These are phyloP conservation scores for Paraphaeosphaeria sporulosa DNA, from an alignment of 2,329 filamentous ascomycete species.

Conservation along the genomic window DNA sequence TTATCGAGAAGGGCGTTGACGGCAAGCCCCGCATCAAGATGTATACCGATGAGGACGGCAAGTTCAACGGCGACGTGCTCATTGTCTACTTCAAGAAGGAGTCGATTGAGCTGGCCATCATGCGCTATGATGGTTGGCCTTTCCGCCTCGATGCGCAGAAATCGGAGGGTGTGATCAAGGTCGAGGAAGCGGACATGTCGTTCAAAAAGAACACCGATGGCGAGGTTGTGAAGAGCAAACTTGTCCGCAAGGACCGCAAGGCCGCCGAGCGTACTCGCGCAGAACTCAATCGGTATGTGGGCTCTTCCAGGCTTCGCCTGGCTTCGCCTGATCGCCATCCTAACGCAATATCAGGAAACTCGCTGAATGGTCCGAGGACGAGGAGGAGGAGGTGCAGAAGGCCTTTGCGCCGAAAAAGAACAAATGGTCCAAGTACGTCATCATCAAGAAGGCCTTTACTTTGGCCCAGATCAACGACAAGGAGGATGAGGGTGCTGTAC, in stretches of 20 bases:
- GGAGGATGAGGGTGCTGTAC: conserved; percentile 80
- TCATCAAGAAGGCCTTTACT: conserved; percentile 94
- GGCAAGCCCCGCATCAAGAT: conserved; percentile 90
- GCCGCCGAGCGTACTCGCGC: conserved; percentile 93
- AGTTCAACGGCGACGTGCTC: conserved; percentile 92
- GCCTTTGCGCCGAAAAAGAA: conserved; percentile 58
- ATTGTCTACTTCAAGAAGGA: conserved; percentile 95
- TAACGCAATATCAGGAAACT: conserved; percentile 69
- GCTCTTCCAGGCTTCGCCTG: conserved; percentile 3
- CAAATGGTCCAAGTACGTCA: conserved; percentile 79
- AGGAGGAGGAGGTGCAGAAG: conserved; percentile 55
- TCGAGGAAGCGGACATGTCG: conserved; percentile 84
- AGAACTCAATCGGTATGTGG: conserved; percentile 74
- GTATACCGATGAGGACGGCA: conserved; percentile 80
- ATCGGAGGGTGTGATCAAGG: conserved; percentile 68
- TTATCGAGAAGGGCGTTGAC: conserved; percentile 92
- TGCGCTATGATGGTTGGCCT: conserved; percentile 80
- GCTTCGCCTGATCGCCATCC: conserved; percentile 23
- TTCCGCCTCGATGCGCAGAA: conserved; percentile 72
- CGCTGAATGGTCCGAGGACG: conserved; percentile 94
- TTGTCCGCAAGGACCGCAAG: conserved; percentile 74
- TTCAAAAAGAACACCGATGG: conserved; percentile 88
- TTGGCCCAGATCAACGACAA: conserved; percentile 82
- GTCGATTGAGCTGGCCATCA: conserved; percentile 85
- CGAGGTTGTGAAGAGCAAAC: conserved; percentile 54